Evolutionary conservation across 495 filamentous ascomycete species (phyloP).

Genomic region (Talaromyces thailandensis): DNA sequence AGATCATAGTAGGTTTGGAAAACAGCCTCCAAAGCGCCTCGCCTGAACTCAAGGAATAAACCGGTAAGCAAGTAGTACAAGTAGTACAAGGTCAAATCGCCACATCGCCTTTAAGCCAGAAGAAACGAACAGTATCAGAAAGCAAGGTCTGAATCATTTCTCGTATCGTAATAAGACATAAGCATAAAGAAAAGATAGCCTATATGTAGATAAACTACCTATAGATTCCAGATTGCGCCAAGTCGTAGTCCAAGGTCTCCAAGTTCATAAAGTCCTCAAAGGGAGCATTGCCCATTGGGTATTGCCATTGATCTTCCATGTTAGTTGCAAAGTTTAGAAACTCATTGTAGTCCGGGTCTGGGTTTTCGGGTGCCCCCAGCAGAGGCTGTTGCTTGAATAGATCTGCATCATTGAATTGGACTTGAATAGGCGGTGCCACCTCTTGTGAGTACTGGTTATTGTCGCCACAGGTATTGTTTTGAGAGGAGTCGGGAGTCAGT

Average conservation of each 20-base stretch:
- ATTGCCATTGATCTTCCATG: conserved; percentile 1
- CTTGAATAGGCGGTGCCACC: neutral
- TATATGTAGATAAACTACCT: neutral
- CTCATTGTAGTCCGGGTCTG: neutral
- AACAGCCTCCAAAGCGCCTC: neutral
- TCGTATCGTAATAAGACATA: neutral
- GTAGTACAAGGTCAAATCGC: neutral
- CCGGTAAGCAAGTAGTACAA: neutral
- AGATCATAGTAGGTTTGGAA: neutral
- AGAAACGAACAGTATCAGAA: neutral
- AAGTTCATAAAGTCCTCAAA: conserved; percentile 1
- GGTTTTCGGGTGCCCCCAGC: neutral
- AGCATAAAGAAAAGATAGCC: neutral
- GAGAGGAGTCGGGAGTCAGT: neutral
- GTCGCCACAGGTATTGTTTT: neutral
- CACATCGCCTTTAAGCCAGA: neutral
- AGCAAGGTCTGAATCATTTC: neutral
- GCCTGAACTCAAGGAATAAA: neutral
- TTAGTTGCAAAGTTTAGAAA: neutral
- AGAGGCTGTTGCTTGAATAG: neutral
- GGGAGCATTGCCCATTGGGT: neutral
- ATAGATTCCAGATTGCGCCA: neutral
- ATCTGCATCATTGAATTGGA: neutral
- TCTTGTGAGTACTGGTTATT: neutral
- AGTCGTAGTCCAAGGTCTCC: neutral